phyloP scores from a whole-genome alignment of 345 rosid genomes.

The Rhizophora mangle region DNA sequence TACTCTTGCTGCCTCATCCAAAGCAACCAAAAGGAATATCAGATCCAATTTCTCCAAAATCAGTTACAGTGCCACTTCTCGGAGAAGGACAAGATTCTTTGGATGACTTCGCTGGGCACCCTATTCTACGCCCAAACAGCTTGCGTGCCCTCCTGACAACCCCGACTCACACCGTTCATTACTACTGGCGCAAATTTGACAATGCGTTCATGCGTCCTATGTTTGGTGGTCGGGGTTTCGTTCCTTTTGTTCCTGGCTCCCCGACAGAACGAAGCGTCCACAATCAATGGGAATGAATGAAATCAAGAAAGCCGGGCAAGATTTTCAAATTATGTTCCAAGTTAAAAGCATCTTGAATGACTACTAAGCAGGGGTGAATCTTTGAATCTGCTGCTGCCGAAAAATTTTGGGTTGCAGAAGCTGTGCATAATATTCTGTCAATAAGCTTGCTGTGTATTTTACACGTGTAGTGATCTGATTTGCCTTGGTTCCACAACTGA shows the following conservation, averaged over 20 bases:
- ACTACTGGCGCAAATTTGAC: conserved; percentile 95
- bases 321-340: conserved; percentile 23
- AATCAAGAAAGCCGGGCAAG: conserved; percentile 4
- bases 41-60: conserved; percentile 54
- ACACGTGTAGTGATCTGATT: not conserved
- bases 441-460: not conserved
- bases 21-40: conserved; percentile 44
- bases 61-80: conserved; percentile 54
- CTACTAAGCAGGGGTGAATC: not conserved
- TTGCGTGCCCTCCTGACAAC: conserved; percentile 73
- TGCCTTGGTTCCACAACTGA: not conserved
- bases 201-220: conserved; percentile 85
- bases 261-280: conserved; percentile 55
- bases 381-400: not conserved
- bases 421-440: not conserved
- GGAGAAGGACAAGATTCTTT: conserved; percentile 66
- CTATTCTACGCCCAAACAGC: conserved; percentile 50
- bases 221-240: conserved; percentile 98
- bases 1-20: conserved; percentile 58
- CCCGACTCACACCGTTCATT: conserved; percentile 86
- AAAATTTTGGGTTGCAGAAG: conserved; percentile 4
- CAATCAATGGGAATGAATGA: conserved; percentile 19
- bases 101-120: conserved; percentile 35
- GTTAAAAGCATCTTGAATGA: conserved; percentile 11
- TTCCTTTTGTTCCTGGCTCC: conserved; percentile 79